Evolutionary conservation across 2,329 filamentous ascomycete genomes (phyloP), one percentile per base, ranked within the genome.

Genomic region (Myriosclerotinia curreyana): DNA sequence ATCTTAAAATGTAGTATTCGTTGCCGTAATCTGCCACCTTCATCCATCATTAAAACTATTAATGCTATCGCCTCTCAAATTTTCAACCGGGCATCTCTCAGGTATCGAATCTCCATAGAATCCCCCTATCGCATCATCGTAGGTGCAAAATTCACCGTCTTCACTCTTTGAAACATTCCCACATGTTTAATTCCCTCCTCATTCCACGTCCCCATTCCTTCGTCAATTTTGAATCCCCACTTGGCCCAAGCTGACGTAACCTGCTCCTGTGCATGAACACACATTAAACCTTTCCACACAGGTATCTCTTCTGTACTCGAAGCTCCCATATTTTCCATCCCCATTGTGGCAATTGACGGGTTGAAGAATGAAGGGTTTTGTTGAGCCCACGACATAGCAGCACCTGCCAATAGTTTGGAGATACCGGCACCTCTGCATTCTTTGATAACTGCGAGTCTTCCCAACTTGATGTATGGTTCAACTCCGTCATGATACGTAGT

Each of bases 171-270:
- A 67, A 84, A 96, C 92, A 97, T 96, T 65, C 90, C 93, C 25
- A 96, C 82, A 79, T 96, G 92, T 69, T 84, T 80, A 62, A 96
- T 94, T 5, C 90, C 91, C 72, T 96, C 92, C 75, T 97, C 93
- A 68, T 82, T 80, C 92, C 93, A 97, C 36, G 75, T 81, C 0
- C 91, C 91, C 83, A 94, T 85, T 6, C 77, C 79, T 72, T 89
- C 82, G 75, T 97, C 93, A 8, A 83, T 79, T 66, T 80, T 77
- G 74, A 97, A 97, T 0, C 92, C 92, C 76, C 87, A 83, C 71
- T 81, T 83, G 71, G 78, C 77, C 86, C 92, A 98, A 69, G 88
- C 79, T 38, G 76, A 76, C 67, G 86, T 80, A 14, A 89, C 86
- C 36, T 79, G 75, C 65, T 83, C 82, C 78, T 96, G 93, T 5